phyloP scores from a whole-genome alignment of 2,329 filamentous ascomycete species.

The Fusarium virguliforme region DNA sequence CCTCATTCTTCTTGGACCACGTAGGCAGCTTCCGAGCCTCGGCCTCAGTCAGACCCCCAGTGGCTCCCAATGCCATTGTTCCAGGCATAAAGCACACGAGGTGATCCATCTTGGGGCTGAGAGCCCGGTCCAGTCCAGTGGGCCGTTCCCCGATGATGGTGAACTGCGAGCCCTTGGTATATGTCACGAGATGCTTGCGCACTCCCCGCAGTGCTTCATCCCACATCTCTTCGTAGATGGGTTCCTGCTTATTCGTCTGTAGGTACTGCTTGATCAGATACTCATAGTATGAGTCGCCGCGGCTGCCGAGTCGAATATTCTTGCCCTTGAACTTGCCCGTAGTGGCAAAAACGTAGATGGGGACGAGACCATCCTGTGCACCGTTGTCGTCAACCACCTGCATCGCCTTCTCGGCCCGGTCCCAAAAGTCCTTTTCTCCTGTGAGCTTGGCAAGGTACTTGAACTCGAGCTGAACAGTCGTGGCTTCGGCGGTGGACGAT shows the following conservation, averaged over 20 bases:
- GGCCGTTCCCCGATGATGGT: constrained; percentile 94
- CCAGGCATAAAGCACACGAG: constrained; percentile 98
- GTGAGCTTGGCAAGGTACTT: constrained; percentile 97
- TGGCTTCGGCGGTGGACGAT: constrained; percentile 94
- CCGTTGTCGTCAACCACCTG: constrained; percentile 89
- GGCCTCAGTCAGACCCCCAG: constrained; percentile 81
- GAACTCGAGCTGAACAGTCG: constrained; percentile 94
- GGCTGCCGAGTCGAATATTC: constrained; percentile 92
- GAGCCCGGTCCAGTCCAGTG: constrained; percentile 73
- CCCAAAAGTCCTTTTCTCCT: constrained; percentile 93
- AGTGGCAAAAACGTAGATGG: constrained; percentile 89
- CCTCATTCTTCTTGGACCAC: constrained; percentile 86
- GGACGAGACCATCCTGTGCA: constrained; percentile 85
- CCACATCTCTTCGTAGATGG: constrained; percentile 94
- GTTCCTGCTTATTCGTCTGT: constrained; percentile 90
- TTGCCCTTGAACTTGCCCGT: constrained; percentile 84
- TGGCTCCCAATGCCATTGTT: constrained; percentile 91
- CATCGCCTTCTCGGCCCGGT: constrained; percentile 92
- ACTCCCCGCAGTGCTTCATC: constrained; percentile 87
- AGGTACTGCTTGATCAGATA: constrained; percentile 99
- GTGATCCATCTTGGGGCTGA: constrained; percentile 97
- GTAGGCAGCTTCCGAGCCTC: constrained; percentile 80
- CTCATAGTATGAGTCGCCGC: constrained; percentile 98
- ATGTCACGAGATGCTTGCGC: constrained; percentile 92
- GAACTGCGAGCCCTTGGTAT: constrained; percentile 83